These are phyloP conservation scores for Hericium alpestre DNA, from an alignment of 768 basidiomycete genomes.

Conservation along the genomic window DNA sequence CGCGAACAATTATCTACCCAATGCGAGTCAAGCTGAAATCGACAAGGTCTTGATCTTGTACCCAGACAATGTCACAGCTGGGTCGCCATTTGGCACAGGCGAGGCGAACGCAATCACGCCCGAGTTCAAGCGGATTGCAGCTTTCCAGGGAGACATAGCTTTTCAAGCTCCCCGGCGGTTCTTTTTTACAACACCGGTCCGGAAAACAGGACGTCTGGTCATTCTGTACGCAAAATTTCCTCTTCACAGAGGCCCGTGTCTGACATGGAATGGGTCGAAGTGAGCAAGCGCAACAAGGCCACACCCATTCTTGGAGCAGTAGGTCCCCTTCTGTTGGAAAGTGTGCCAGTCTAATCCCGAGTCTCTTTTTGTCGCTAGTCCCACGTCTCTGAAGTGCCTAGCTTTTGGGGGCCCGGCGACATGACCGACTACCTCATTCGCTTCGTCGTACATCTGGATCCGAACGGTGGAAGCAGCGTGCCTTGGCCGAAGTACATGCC, in stretches of 20 bases:
- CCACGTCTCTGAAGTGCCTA: conserved; percentile 7
- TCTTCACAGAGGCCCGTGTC: too few relatives aligned
- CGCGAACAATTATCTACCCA: not conserved
- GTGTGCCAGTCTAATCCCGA: too few relatives aligned
- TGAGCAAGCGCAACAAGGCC: conserved; percentile 23
- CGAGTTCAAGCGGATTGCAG: conserved; percentile 30
- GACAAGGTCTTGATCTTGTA: conserved; percentile 7
- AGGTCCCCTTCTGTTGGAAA: not conserved
- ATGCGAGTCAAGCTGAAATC: conserved; percentile 1
- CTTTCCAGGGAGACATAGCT: conserved; percentile 24
- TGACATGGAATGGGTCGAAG: conserved; percentile 12
- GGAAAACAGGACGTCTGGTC: not conserved
- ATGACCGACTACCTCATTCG: conserved; percentile 17
- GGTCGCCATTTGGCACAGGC: conserved; percentile 21
- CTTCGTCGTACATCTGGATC: conserved; percentile 17
- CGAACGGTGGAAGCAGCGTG: conserved; percentile 10
- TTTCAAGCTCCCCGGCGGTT: not conserved
- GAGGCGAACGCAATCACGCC: conserved; percentile 17
- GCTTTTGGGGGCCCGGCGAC: conserved; percentile 7
- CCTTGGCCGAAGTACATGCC: conserved; percentile 17
- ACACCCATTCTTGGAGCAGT: conserved; percentile 18
- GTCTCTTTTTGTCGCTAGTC: not conserved
- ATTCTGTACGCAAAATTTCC: conserved; percentile 7
- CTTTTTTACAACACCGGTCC: not conserved
- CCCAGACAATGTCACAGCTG: conserved; percentile 11